Conservation (phyloP, 371 early-diverging fungal genomes). For the Circinella minor region DNA sequence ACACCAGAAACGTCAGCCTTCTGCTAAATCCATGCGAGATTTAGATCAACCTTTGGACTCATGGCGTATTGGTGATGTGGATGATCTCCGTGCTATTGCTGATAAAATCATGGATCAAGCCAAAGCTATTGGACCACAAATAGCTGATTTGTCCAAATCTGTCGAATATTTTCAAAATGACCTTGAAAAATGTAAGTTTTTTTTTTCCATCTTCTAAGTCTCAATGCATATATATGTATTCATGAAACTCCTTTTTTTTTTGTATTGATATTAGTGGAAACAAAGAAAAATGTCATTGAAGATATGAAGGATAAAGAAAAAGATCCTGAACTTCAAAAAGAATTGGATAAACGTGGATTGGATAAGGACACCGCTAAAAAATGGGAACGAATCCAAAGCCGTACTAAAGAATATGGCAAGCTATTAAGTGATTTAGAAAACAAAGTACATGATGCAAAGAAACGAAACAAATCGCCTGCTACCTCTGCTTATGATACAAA, state of each 20-base stretch:
- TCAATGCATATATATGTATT: no score
- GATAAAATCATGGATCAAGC: conserved; percentile 12
- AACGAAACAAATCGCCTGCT: conserved; percentile 6
- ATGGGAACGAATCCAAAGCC: conserved; percentile 7
- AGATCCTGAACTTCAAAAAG: conserved; percentile 12
- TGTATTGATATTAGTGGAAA: not conserved
- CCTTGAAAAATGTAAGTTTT: conserved; percentile 24
- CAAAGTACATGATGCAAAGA: conserved; percentile 13
- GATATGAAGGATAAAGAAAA: conserved; percentile 6
- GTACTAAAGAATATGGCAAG: conserved; percentile 9
- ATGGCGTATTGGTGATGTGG: conserved; percentile 25
- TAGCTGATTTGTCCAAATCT: conserved; percentile 3
- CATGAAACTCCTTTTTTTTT: no score
- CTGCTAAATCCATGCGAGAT: conserved; percentile 4
- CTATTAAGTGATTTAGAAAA: conserved; percentile 21
- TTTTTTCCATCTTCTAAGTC: no score
- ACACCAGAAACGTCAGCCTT: conserved; percentile 5
- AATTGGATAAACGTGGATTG: conserved; percentile 6
- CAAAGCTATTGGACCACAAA: conserved; percentile 4
- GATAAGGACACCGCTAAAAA: conserved; percentile 2
- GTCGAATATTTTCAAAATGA: conserved; percentile 16
- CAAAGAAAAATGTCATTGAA: conserved; percentile 9
- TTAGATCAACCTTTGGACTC: not conserved
- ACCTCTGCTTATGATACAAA: conserved; percentile 4
- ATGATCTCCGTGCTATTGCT: conserved; percentile 13